These are phyloP conservation scores for Zymoseptoria passerinii DNA, from an alignment of 2,329 filamentous ascomycete genomes.

Conservation along the genomic window DNA sequence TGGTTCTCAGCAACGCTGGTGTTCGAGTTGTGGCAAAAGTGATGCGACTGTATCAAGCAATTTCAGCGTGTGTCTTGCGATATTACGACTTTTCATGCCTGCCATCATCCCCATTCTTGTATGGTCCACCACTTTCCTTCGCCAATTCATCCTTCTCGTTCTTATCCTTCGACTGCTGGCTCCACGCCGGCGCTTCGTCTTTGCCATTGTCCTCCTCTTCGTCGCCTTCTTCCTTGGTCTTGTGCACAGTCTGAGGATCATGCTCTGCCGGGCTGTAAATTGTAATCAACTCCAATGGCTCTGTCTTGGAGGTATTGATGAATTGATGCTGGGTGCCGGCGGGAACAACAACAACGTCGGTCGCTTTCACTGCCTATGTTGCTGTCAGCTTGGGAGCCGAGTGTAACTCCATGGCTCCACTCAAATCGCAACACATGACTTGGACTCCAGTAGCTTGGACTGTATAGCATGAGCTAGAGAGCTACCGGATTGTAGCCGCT, in stretches of 20 bases:
- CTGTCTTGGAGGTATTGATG: constrained; percentile 49
- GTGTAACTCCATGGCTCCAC: not conserved
- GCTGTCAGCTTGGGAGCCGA: constrained; percentile 1
- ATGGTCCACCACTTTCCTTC: constrained; percentile 35
- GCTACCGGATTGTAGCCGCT: no score
- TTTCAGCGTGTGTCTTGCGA: not conserved
- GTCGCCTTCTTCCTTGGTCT: constrained; percentile 56
- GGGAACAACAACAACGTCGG: constrained; percentile 53
- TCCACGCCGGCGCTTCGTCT: constrained; percentile 55
- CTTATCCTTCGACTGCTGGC: constrained; percentile 46
- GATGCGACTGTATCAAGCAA: no score
- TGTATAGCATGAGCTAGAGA: no score
- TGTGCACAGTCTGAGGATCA: constrained; percentile 50
- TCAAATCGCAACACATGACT: no score
- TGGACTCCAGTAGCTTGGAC: no score
- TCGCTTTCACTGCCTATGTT: constrained; percentile 41
- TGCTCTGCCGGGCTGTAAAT: constrained; percentile 58
- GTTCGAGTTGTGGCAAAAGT: no score
- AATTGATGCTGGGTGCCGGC: constrained; percentile 60
- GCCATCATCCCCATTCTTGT: constrained; percentile 30
- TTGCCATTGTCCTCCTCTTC: constrained; percentile 53
- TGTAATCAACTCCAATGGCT: constrained; percentile 53
- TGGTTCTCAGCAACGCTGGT: no score
- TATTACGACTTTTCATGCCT: constrained; percentile 27
- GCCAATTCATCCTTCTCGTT: constrained; percentile 52